phyloP scores from a whole-genome alignment of 2,329 filamentous ascomycete species.

The Beauveria australis region DNA sequence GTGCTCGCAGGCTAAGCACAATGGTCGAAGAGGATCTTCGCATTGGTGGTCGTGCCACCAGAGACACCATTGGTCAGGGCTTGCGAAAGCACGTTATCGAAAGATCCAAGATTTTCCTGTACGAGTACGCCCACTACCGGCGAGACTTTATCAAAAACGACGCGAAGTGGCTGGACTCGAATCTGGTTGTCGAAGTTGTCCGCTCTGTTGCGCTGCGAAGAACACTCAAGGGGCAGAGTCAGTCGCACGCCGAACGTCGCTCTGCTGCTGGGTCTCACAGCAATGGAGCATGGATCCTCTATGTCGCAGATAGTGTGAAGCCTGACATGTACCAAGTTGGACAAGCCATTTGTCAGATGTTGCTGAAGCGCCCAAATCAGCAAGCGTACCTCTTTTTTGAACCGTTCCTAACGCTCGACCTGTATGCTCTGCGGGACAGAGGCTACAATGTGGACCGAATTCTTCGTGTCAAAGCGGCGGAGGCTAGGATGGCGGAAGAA shows the following conservation, averaged over 20 bases:
- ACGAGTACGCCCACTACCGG: constrained; percentile 63
- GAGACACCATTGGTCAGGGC: constrained; percentile 60
- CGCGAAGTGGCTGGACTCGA: constrained; percentile 81
- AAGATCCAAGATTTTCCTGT: constrained; percentile 79
- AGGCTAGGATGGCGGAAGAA: constrained; percentile 79
- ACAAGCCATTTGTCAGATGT: constrained; percentile 71
- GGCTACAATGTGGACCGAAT: constrained; percentile 98
- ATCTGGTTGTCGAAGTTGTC: constrained; percentile 70
- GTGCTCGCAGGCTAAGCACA: constrained; percentile 65
- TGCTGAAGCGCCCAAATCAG: constrained; percentile 76
- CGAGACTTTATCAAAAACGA: constrained; percentile 78
- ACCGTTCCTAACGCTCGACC: constrained; percentile 76
- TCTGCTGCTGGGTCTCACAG: constrained; percentile 59
- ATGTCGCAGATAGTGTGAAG: constrained; percentile 58
- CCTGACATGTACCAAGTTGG: constrained; percentile 90
- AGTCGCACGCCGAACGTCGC: constrained; percentile 65
- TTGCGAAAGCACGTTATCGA: constrained; percentile 79
- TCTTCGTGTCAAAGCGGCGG: constrained; percentile 75
- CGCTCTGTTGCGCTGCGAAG: constrained; percentile 69
- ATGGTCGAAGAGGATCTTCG: constrained; percentile 71
- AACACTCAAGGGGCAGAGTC: constrained; percentile 61
- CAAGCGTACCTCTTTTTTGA: constrained; percentile 87
- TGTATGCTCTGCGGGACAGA: constrained; percentile 72
- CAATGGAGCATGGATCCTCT: constrained; percentile 56
- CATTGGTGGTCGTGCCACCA: constrained; percentile 57